phyloP scores from a whole-genome alignment of 169 alveolate genomes.

The Cryptosporidium tyzzeri region DNA sequence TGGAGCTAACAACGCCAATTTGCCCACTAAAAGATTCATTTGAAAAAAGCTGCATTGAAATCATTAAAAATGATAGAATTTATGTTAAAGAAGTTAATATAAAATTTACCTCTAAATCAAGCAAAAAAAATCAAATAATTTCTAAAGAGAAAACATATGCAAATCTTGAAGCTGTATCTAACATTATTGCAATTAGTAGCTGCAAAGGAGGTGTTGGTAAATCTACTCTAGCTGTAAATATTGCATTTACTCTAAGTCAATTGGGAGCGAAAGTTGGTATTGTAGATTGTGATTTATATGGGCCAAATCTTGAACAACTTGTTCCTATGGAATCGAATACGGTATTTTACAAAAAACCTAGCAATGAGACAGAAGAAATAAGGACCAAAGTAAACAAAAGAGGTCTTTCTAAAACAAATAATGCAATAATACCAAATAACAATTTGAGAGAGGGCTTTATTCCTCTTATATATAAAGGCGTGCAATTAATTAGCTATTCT shows the following conservation, averaged over 20 bases:
- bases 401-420: slow-evolving; percentile 35
- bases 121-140: slow-evolving; percentile 21
- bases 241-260: slow-evolving; percentile 88
- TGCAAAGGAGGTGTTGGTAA: slow-evolving; percentile 99
- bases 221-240: slow-evolving; percentile 92
- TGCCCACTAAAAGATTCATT: slow-evolving; percentile 85
- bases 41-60: slow-evolving; percentile 77
- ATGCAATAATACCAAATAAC: slow-evolving; percentile 79
- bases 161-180: slow-evolving; percentile 83
- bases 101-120: slow-evolving; percentile 53
- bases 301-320: slow-evolving; percentile 96
- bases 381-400: slow-evolving; percentile 6
- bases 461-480: slow-evolving; percentile 88
- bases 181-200: slow-evolving; percentile 92
- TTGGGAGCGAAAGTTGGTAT: slow-evolving; percentile 93
- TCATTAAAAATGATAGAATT: slow-evolving; percentile 62
- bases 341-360: slow-evolving; percentile 48
- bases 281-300: slow-evolving; percentile 96
- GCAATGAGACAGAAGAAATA: slow-evolving; percentile 5
- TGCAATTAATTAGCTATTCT: slow-evolving; percentile 90
- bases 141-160: slow-evolving; percentile 60
- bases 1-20: slow-evolving; percentile 87
- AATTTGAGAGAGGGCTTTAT: slow-evolving; percentile 80
- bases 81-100: slow-evolving; percentile 81
- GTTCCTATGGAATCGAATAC: slow-evolving; percentile 80